Evolutionary conservation across 176 grass and related monocot genomes (phyloP), one percentile per base, ranked within the genome.

Genomic region (Triticum dicoccoides): DNA sequence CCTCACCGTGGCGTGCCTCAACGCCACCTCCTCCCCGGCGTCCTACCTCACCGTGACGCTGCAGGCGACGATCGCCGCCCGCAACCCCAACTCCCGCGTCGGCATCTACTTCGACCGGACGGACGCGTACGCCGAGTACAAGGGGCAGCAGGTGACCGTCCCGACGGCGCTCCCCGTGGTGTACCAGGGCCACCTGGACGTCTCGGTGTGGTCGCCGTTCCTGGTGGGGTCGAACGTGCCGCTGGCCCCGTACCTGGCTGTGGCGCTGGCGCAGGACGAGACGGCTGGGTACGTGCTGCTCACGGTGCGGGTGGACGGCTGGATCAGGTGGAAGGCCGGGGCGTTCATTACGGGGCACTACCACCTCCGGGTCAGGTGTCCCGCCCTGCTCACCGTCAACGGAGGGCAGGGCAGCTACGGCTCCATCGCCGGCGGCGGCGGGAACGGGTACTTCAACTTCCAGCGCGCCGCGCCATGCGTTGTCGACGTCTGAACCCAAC

Each of bases 21-120:
- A 95, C 89, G 70, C 93, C 3, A 90, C 82, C 83, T 14, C 69
- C 23, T 2, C 18, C 61, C 32, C 61, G 34, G 70, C 24, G 32
- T n/a, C 85, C 20, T 67, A 76, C 61, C 93, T 98, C 34, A 41
- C 95, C 62, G 69, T 89, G 8, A 89, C 81, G 5, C 78, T 98
- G 79, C 86, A 98, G 83, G 83, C 84, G 5, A 93, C 91, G 23
- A 9, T 98, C 71, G 80, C 64, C 6, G 80, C 87, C 17, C 77
- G 61, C 89, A 98, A 98, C 86, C 87, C 87, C 39, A 95, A 98
- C 87, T 68, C 67, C 8, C 87, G 80, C 69, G 76, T 95, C 3
- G 93, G 89, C 80, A 93, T 98, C 83, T 95, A 92, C 87, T 98
- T 89, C 85, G 93, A 95, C 91, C 86, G 78, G 67, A 65, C 87